Percentiles rank a stretch among this genome's conserved stretches.
phyloP scores from a whole-genome alignment of 176 grass and related monocot species.

The Ensete ventricosum region DNA sequence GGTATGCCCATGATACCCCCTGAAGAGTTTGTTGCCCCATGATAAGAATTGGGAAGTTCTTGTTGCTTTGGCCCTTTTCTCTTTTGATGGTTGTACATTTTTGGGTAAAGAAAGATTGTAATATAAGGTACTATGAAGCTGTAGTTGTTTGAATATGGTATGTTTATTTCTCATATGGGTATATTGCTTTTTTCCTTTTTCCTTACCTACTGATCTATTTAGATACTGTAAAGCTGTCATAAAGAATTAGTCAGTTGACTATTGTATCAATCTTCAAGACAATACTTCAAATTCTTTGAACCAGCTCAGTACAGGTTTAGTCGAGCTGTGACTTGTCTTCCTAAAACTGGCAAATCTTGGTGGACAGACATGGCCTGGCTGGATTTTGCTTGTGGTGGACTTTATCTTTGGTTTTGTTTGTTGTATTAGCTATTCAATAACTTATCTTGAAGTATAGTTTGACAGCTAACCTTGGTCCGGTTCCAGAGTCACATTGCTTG shows the following conservation, averaged over 20 bases:
- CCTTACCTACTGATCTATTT: not conserved
- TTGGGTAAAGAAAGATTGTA: not conserved
- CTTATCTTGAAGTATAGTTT: not conserved
- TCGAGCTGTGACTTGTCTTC: not conserved
- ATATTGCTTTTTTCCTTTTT: not conserved
- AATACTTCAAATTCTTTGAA: not conserved
- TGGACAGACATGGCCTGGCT: not conserved
- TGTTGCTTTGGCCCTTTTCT: not conserved
- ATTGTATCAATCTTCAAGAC: not conserved
- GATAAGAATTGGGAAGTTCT: slow-evolving; percentile 12
- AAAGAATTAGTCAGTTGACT: not conserved
- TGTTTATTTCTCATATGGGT: not conserved
- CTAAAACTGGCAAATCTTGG: not conserved
- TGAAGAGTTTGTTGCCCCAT: slow-evolving; percentile 64
- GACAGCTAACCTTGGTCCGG: not conserved
- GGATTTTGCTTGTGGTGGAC: not conserved
- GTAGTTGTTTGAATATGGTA: not conserved
- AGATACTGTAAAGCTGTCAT: not conserved
- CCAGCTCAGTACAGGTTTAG: not conserved
- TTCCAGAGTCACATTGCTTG: no score
- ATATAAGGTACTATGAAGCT: not conserved
- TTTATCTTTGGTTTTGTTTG: not conserved
- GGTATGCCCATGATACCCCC: slow-evolving; percentile 59
- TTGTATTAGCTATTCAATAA: not conserved
- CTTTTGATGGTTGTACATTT: not conserved